These are phyloP conservation scores for Coriolopsis trogii DNA, from an alignment of 1,284 basidiomycete species.

Conservation along the genomic window DNA sequence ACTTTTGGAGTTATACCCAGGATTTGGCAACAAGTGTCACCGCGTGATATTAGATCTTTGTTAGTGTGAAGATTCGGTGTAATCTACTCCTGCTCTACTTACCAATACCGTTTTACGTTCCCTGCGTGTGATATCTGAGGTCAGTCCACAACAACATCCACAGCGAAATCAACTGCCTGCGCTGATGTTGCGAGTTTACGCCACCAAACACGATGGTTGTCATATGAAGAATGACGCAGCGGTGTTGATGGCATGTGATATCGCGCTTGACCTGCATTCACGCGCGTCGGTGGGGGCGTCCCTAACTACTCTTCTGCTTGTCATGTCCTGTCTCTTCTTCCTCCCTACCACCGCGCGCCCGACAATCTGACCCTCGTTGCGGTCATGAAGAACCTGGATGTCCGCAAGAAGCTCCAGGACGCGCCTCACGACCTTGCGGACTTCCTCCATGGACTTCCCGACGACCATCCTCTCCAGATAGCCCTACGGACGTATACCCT, in stretches of 20 bases:
- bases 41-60: no score
- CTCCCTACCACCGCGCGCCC: not conserved
- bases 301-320: no score
- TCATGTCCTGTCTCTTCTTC: constrained; percentile 7
- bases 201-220: not conserved
- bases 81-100: not conserved
- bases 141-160: no score
- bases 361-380: not conserved
- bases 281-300: not conserved
- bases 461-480: constrained; percentile 58
- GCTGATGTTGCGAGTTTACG: no score
- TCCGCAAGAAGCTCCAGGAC: constrained; percentile 10
- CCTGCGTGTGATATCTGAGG: no score
- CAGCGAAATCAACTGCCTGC: not conserved
- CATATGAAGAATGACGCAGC: not conserved
- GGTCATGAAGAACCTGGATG: constrained; percentile 11
- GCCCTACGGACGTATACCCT: constrained; percentile 68
- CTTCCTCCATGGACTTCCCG: constrained; percentile 33
- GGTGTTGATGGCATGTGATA: constrained; percentile 7
- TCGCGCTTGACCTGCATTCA: not conserved
- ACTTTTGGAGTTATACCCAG: constrained; percentile 38
- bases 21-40: not conserved
- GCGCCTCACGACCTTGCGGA: constrained; percentile 24
- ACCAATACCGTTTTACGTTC: no score
- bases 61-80: not conserved